These are phyloP conservation scores for Solanum hybrid DNA, from an alignment of 305 asterid species.

Conservation along the genomic window DNA sequence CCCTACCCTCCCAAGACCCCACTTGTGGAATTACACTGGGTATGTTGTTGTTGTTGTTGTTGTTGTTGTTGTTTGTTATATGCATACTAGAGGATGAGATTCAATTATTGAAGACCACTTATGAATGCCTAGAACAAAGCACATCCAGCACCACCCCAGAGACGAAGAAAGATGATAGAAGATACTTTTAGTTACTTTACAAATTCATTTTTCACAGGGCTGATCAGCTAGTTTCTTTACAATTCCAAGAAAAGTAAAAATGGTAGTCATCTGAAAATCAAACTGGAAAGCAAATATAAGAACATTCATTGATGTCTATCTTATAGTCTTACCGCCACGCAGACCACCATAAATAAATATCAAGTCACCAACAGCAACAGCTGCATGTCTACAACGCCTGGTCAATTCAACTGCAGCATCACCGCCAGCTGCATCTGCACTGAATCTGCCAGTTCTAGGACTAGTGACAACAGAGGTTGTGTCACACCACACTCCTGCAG, in stretches of 20 bases:
- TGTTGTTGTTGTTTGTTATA: not conserved
- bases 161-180: not conserved
- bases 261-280: not conserved
- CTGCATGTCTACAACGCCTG: conserved; percentile 94
- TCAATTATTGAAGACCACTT: not conserved
- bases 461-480: conserved; percentile 87
- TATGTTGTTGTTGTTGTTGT: no score
- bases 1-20: not conserved
- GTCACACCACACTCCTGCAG: conserved; percentile 99
- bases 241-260: not conserved
- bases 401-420: conserved; percentile 97
- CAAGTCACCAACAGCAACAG: conserved; percentile 95
- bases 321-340: conserved; percentile 79
- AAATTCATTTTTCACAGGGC: not conserved
- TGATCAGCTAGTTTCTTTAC: not conserved
- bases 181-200: not conserved
- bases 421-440: conserved; percentile 99
- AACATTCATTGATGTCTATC: not conserved
- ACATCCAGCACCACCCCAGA: not conserved
- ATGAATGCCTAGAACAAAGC: not conserved
- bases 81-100: not conserved
- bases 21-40: not conserved
- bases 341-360: conserved; percentile 96
- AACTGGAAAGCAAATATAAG: not conserved
- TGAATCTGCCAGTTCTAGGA: conserved; percentile 91